Evolutionary conservation across 495 filamentous ascomycete species (phyloP).

Genomic region (Clavariopsis aquatica): DNA sequence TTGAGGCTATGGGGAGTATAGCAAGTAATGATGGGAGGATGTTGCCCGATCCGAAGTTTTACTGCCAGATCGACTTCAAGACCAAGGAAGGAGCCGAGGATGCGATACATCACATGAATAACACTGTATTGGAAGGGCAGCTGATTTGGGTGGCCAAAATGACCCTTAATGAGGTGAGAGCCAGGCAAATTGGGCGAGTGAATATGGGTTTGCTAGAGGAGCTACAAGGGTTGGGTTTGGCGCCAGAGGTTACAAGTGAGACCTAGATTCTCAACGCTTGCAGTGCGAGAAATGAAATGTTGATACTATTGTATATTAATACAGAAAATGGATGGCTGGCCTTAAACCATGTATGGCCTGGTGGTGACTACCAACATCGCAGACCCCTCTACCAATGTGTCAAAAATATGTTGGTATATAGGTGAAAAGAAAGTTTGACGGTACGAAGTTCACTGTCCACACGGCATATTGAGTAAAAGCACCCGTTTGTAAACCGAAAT

Average conservation of each 20-base stretch:
- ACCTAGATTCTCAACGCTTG: not conserved
- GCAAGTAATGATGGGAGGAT: not conserved
- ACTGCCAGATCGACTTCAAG: conserved; percentile 6
- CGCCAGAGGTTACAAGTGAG: not conserved
- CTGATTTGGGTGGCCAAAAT: not conserved
- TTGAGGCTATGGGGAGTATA: not conserved
- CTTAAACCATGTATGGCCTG: no score
- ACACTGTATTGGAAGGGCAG: not conserved
- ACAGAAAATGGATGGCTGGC: not conserved
- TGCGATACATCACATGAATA: not conserved
- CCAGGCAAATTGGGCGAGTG: not conserved
- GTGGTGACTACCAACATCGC: no score
- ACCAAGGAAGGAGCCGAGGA: conserved; percentile 5
- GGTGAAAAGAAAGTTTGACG: no score
- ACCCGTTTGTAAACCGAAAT: no score
- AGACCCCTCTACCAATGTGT: no score
- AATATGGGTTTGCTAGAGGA: not conserved
- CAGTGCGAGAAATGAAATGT: not conserved
- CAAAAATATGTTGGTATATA: no score
- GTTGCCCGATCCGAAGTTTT: not conserved
- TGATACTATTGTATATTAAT: not conserved
- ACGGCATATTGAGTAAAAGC: no score
- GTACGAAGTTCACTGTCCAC: no score
- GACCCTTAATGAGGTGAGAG: not conserved
- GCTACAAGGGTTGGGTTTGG: not conserved